phyloP scores from a whole-genome alignment of 2,329 filamentous ascomycete genomes.

The Cordyceps cateniannulata region DNA sequence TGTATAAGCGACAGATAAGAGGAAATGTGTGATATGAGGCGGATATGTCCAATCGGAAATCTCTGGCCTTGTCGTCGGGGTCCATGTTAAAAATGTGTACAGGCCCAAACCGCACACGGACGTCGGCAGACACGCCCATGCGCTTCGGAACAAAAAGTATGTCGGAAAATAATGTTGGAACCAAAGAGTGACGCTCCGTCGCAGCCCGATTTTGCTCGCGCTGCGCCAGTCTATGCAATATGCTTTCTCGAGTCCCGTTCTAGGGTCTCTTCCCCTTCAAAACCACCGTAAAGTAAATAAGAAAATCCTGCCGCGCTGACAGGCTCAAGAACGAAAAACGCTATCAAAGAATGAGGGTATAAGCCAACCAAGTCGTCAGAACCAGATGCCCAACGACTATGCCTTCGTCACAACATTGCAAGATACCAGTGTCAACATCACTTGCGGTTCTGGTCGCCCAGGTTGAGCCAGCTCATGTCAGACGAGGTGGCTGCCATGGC shows the following conservation, averaged over 20 bases:
- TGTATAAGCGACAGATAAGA: slow-evolving; percentile 24
- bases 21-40: slow-evolving; percentile 23
- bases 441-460: slow-evolving; percentile 42
- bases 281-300: not conserved
- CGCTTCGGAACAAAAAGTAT: not conserved
- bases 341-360: slow-evolving; percentile 14
- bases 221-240: slow-evolving; percentile 9
- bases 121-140: not conserved
- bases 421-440: slow-evolving; percentile 12
- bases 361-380: slow-evolving; percentile 15
- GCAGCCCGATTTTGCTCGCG: slow-evolving; percentile 15
- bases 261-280: not conserved
- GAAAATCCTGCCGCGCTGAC: slow-evolving; percentile 4
- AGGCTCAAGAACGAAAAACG: slow-evolving; percentile 11
- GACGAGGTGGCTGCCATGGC: slow-evolving; percentile 43
- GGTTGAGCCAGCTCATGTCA: slow-evolving; percentile 78
- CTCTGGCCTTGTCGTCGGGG: slow-evolving; percentile 19
- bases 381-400: slow-evolving; percentile 12
- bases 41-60: slow-evolving; percentile 26
- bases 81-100: not conserved
- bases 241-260: not conserved
- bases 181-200: slow-evolving; percentile 16
- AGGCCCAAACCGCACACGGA: not conserved
- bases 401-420: slow-evolving; percentile 14
- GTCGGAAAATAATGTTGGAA: slow-evolving; percentile 2